Conservation (phyloP, 176 grass and related monocot species). For the Poa annua region DNA sequence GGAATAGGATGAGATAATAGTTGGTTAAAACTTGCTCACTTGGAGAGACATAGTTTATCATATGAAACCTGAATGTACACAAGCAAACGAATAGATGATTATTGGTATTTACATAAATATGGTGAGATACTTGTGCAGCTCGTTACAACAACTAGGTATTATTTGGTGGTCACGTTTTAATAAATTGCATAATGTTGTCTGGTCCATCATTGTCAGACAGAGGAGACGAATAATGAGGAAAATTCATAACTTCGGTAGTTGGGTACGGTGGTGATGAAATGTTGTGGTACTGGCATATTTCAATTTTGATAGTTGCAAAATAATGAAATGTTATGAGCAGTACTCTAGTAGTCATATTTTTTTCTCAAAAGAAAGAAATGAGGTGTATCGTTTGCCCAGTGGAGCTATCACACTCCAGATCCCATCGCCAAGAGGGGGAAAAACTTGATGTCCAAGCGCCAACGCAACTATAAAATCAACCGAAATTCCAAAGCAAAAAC, state of each 20-base stretch:
- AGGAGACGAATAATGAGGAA: neutral
- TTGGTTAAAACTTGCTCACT: too few species aligned
- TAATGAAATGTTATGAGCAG: neutral
- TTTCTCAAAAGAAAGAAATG: neutral
- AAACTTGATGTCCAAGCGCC: neutral
- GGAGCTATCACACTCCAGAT: neutral
- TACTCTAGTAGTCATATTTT: neutral
- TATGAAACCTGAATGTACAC: too few species aligned
- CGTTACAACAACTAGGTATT: neutral
- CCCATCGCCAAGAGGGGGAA: neutral
- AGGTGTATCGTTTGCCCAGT: neutral
- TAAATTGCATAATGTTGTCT: neutral
- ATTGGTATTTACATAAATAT: neutral
- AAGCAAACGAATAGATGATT: too few species aligned
- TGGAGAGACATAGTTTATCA: too few species aligned
- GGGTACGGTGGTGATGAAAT: neutral
- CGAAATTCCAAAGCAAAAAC: neutral
- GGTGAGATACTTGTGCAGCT: neutral
- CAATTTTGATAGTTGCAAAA: neutral
- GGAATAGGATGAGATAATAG: too few species aligned
- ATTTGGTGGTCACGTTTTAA: neutral
- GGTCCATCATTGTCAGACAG: slow-evolving; percentile 19
- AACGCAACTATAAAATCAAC: neutral
- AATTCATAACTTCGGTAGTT: neutral
- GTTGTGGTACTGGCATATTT: neutral